phyloP scores from a whole-genome alignment of 805 yeast species.

The Komagataella phaffii region DNA sequence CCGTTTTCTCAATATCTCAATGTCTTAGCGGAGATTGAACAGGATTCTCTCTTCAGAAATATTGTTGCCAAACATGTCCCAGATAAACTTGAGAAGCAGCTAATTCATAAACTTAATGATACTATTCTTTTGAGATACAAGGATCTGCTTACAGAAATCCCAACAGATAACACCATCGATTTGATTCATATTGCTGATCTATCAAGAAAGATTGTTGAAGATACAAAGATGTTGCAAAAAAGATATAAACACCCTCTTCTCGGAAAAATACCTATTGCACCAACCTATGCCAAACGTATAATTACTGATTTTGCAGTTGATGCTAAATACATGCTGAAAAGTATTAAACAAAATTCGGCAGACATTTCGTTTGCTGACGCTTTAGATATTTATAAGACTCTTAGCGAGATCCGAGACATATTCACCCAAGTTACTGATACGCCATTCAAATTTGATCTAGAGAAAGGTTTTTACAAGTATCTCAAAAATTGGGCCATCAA shows the following conservation, averaged over 20 bases:
- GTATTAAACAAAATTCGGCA: slow-evolving; percentile 26
- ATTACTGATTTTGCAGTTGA: slow-evolving; percentile 42
- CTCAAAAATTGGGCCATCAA: not conserved
- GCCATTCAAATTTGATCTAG: not conserved
- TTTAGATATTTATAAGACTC: slow-evolving; percentile 10
- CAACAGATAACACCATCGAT: slow-evolving; percentile 29
- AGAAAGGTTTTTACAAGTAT: not conserved
- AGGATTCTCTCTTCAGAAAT: not conserved
- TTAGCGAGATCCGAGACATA: not conserved
- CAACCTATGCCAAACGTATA: slow-evolving; percentile 32
- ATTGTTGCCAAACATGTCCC: not conserved
- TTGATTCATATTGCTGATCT: slow-evolving; percentile 42
- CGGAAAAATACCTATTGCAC: slow-evolving; percentile 21
- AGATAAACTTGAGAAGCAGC: not conserved
- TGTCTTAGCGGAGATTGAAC: not conserved
- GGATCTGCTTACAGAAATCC: not conserved
- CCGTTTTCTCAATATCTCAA: not conserved
- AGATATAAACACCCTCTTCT: slow-evolving; percentile 2
- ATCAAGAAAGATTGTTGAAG: slow-evolving; percentile 36
- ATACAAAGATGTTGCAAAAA: slow-evolving; percentile 39
- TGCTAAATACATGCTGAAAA: slow-evolving; percentile 33
- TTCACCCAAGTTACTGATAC: not conserved
- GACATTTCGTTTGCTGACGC: slow-evolving; percentile 9
- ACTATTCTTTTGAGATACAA: not conserved
- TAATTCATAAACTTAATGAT: not conserved